Base-by-base conservation (phyloP, 2,329 filamentous ascomycete species). In the Purpureocillium takamizusanense region DNA sequence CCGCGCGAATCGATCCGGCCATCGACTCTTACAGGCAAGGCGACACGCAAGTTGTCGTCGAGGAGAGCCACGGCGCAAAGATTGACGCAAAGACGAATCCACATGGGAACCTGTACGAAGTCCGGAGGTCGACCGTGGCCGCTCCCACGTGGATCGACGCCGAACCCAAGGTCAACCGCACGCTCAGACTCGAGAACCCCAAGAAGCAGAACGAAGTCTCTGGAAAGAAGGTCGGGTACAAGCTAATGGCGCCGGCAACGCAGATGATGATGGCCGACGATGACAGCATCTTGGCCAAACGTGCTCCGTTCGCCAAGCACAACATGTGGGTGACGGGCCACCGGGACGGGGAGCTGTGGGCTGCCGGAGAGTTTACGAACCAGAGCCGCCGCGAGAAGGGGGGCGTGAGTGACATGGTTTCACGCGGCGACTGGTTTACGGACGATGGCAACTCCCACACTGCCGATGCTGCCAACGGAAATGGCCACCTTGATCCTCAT, bases 1-100 rank as follows among this genome's bases (percentile, higher is more conserved):
- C 66, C 17, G 58, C 78, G 31, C 69, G 81, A 1, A 73, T 85
- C 35, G 80, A 86, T 47, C 78, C 80, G 0, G 74, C 74, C 8
- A 68, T 83, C 30, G 78, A 82, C 45, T 54, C 46, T 18, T 63
- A 48, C 42, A 44, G 45, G 61, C 68, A 16, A 47, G 70, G 49
- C 50, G 55, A 63, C 3, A 81, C 78, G 44, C 69, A 67, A 0
- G 56, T 80, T 6, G 55, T 62, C 0, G 52, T 63, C 8, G 59
- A 65, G 28, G 63, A 68, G 49, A 62, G 54, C 31, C 52, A 56
- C 4, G 48, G 51, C 1, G 51, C 55, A n/a, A 51, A 55, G 15
- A 56, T 60, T 49, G 66, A 76, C 44, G 60, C 69, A 0, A 53
- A 66, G 16, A 71, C 67, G 3, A 83, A 84, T 47, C 76, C 78